Conservation (phyloP, 768 basidiomycete genomes). For the Boletus rex-veris region DNA sequence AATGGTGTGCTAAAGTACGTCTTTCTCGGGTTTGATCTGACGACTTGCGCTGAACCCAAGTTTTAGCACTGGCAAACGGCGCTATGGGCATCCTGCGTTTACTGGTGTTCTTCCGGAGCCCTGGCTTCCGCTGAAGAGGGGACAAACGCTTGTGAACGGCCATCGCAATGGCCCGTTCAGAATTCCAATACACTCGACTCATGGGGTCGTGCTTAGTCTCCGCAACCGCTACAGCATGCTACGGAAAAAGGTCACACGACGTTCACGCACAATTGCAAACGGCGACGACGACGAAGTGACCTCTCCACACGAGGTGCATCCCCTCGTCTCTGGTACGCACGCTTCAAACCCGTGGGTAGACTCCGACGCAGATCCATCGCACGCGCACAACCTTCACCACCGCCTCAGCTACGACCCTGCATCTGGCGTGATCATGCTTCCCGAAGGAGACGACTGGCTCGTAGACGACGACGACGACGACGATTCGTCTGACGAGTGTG, state of each 20-base stretch:
- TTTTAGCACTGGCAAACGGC: conserved; percentile 82
- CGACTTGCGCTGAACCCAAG: conserved; percentile 1
- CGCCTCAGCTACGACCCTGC: conserved; percentile 80
- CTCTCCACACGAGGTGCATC: conserved; percentile 14
- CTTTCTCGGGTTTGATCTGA: not conserved
- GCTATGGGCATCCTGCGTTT: conserved; percentile 93
- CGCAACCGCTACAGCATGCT: conserved; percentile 64
- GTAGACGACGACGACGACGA: conserved; percentile 39
- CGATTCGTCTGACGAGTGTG: conserved; percentile 44
- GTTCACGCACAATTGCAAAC: conserved; percentile 1
- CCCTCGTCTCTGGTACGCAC: conserved; percentile 26
- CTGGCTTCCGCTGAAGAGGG: conserved; percentile 90
- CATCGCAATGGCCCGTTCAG: conserved; percentile 33
- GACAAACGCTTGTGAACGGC: conserved; percentile 67
- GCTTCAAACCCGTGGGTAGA: conserved; percentile 65
- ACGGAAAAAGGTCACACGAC: conserved; percentile 33
- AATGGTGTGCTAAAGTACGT: conserved; percentile 84
- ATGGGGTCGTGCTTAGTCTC: conserved; percentile 80
- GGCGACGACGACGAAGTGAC: conserved; percentile 1
- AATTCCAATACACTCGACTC: conserved; percentile 40
- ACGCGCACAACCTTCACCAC: conserved; percentile 25
- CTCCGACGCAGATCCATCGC: conserved; percentile 15
- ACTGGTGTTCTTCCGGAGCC: conserved; percentile 91
- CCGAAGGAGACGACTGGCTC: conserved; percentile 70
- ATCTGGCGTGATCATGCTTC: conserved; percentile 85